phyloP scores from a whole-genome alignment of 2,329 filamentous ascomycete genomes.

The Metarhizium anisopliae region DNA sequence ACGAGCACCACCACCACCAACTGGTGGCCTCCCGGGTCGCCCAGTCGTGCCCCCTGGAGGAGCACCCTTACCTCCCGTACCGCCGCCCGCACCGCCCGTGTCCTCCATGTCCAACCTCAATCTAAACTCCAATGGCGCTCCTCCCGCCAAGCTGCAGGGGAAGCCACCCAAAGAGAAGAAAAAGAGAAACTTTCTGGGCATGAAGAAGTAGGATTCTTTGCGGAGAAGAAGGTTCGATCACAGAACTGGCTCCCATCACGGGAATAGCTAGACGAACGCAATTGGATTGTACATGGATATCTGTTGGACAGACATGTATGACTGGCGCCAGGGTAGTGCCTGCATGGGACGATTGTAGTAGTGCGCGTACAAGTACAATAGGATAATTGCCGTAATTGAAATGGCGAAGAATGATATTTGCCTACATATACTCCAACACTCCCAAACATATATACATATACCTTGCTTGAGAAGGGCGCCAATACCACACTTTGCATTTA shows the following conservation, averaged over 20 bases:
- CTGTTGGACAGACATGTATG: neutral
- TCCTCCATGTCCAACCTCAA: constrained; percentile 48
- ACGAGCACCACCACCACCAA: neutral
- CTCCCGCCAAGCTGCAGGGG: constrained; percentile 20
- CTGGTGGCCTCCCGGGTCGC: constrained; percentile 17
- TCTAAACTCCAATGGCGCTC: constrained; percentile 24
- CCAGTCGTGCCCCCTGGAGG: constrained; percentile 10
- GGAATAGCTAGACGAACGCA: neutral
- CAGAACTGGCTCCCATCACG: neutral
- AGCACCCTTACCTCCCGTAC: constrained; percentile 2
- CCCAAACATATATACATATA: too few relatives aligned
- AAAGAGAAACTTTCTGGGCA: constrained; percentile 47
- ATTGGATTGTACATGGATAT: neutral
- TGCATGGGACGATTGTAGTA: neutral
- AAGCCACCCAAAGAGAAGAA: constrained; percentile 53
- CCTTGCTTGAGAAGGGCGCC: too few relatives aligned
- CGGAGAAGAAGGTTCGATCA: constrained; percentile 5
- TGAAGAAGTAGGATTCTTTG: constrained; percentile 44
- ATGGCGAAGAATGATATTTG: neutral
- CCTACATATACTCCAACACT: too few relatives aligned
- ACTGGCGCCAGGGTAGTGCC: neutral
- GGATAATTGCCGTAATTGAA: neutral
- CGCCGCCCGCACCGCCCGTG: constrained; percentile 33
- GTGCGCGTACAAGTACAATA: neutral
- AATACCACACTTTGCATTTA: too few relatives aligned